phyloP scores from a whole-genome alignment of 768 basidiomycete species.

The Lactarius evosmus region DNA sequence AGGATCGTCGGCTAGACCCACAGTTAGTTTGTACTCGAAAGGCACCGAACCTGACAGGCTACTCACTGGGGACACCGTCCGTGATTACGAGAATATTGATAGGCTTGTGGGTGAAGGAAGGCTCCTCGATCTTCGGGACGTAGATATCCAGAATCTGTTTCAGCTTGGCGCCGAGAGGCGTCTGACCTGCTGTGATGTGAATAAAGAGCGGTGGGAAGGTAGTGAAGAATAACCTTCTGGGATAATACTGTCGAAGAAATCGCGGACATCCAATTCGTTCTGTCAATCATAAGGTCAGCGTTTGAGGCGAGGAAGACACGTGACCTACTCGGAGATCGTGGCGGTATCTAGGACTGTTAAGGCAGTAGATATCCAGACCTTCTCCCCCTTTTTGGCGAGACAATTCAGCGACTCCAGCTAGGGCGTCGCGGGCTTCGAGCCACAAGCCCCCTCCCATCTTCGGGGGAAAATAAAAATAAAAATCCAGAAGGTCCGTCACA shows the following conservation, averaged over 20 bases:
- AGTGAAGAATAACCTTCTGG: slow-evolving; percentile 16
- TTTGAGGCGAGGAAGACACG: slow-evolving; percentile 26
- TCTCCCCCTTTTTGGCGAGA: slow-evolving; percentile 38
- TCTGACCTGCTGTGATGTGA: slow-evolving; percentile 32
- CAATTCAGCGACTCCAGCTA: slow-evolving; percentile 41
- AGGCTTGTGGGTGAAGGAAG: slow-evolving; percentile 36
- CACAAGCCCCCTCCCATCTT: slow-evolving; percentile 44
- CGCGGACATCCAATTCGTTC: slow-evolving; percentile 16
- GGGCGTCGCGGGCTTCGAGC: slow-evolving; percentile 40
- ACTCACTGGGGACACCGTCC: slow-evolving; percentile 41
- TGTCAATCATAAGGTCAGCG: background rate
- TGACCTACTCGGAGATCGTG: slow-evolving; percentile 31
- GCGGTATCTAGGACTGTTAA: slow-evolving; percentile 33
- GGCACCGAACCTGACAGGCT: slow-evolving; percentile 1
- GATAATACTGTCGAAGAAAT: slow-evolving; percentile 16
- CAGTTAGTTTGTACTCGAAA: background rate
- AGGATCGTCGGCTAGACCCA: slow-evolving; percentile 29
- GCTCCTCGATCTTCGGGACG: slow-evolving; percentile 35
- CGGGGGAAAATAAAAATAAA: background rate
- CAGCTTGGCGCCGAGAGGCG: slow-evolving; percentile 40
- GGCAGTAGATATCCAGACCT: slow-evolving; percentile 44
- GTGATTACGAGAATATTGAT: slow-evolving; percentile 40
- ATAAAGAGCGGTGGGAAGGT: slow-evolving; percentile 15
- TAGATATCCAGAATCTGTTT: slow-evolving; percentile 39
- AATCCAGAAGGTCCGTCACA: background rate